Base-by-base conservation (phyloP, 306 rosid species). In the Elaeagnus macrophylla region DNA sequence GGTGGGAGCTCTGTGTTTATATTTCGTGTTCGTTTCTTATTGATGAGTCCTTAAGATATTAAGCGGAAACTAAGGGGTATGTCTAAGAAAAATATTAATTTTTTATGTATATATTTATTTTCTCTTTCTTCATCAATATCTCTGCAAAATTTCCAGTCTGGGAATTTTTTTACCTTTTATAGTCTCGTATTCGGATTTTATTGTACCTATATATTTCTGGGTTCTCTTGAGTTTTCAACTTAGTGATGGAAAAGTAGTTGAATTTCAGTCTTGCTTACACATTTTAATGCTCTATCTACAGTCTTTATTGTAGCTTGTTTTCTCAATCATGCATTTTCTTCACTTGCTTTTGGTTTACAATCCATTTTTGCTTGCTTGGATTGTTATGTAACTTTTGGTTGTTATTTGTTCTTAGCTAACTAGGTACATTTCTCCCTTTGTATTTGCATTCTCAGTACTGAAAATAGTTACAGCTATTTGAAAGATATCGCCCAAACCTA, bases 201-300 rank as follows among this genome's bases (percentile, higher is more conserved):
- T 16, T 61, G 17, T 5, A 19, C 40, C 39, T 37, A 9, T 43
- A 7, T 20, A 48, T 41, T 58, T n/a, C 7, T 50, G 54, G 36
- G 12, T 10, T 36, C 5, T 38, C 50, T n/a, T 56, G 38, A 20
- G 14, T 59, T 3, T 25, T 25, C 2, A 25, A 25, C 32, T 25
- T 25, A 25, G 32, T 25, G 4, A 25, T 25, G 32, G 32, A 25
- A 25, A 25, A 25, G 67, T 59, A 45, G 49, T 59, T 49, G 67
- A 57, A 50, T 54, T 25, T 65, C 62, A 72, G 57, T 73, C 32
- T 66, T 68, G 72, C 82, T 47, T 64, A 75, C 44, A 48, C 81
- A 73, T 67, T 72, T 80, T 75, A 69, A 73, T 73, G 78, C 60
- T 76, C 32, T 25, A n/a, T n/a, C n/a, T n/a, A n/a, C n/a, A 25